A percentile compares a stretch with the other conserved stretches of the same genome.
phyloP scores from a whole-genome alignment of 2,329 filamentous ascomycete genomes.

The Thelonectria rubi region DNA sequence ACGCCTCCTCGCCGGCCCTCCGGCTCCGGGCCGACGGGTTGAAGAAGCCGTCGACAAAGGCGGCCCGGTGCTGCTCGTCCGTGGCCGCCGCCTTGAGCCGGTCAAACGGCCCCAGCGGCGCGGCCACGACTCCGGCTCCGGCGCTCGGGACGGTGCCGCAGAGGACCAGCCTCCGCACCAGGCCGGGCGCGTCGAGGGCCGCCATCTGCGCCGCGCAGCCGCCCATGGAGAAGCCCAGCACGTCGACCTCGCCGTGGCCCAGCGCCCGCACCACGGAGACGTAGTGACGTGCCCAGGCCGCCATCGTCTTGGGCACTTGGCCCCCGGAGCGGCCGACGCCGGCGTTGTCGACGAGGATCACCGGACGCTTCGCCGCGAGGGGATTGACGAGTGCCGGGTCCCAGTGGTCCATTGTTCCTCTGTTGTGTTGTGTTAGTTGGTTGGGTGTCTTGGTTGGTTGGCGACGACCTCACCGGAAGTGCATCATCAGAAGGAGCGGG shows the following conservation, averaged over 20 bases:
- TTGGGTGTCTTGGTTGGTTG: not conserved
- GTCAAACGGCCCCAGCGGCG: slow-evolving; percentile 46
- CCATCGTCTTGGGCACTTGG: slow-evolving; percentile 47
- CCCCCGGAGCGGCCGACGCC: slow-evolving; percentile 58
- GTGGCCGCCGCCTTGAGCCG: slow-evolving; percentile 45
- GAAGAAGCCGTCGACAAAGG: slow-evolving; percentile 49
- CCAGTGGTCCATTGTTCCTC: slow-evolving; percentile 52
- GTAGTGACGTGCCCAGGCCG: slow-evolving; percentile 47
- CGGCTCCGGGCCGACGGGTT: slow-evolving; percentile 43
- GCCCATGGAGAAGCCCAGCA: slow-evolving; percentile 62
- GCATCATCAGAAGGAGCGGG: slow-evolving; percentile 46
- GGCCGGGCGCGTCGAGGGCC: slow-evolving; percentile 49
- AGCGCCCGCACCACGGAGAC: slow-evolving; percentile 49
- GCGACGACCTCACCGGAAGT: slow-evolving; percentile 42
- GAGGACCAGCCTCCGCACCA: slow-evolving; percentile 54
- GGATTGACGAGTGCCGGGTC: slow-evolving; percentile 57
- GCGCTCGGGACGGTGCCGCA: slow-evolving; percentile 55
- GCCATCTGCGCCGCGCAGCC: slow-evolving; percentile 57
- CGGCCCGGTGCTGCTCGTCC: slow-evolving; percentile 45
- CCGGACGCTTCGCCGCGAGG: slow-evolving; percentile 51
- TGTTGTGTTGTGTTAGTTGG: slow-evolving; percentile 18
- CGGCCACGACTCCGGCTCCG: slow-evolving; percentile 46
- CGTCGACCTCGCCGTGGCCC: slow-evolving; percentile 52
- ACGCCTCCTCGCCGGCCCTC: slow-evolving; percentile 45
- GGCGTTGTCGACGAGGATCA: slow-evolving; percentile 58